Evolutionary conservation across 73 alveolate genomes (phyloP).

Genomic region (Paramecium caudatum): DNA sequence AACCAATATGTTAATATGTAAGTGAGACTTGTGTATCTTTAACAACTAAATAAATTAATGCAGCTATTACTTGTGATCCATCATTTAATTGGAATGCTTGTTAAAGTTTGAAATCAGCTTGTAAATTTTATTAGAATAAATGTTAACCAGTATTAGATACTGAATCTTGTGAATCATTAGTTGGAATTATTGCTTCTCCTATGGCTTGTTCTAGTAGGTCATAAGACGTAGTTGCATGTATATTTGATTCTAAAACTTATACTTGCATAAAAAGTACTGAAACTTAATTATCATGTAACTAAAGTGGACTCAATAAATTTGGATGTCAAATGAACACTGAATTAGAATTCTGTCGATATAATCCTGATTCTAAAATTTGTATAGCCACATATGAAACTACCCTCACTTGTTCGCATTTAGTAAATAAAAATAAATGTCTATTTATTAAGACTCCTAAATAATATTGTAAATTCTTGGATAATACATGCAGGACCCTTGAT

Average conservation of each 20-base stretch:
- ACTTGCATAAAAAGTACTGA: neutral
- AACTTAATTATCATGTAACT: neutral
- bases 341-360: neutral
- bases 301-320: neutral
- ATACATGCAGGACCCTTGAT: neutral
- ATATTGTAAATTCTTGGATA: constrained; percentile 29
- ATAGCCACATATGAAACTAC: neutral
- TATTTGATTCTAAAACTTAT: neutral
- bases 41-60: neutral
- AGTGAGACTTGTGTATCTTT: neutral
- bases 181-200: constrained; percentile 12
- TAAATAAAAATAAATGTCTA: constrained; percentile 6
- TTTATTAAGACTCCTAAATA: constrained; percentile 11
- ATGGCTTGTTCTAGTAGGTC: neutral
- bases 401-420: neutral
- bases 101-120: neutral
- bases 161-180: constrained; percentile 15
- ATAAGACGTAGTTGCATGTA: neutral
- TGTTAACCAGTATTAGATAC: constrained; percentile 24
- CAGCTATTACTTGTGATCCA: neutral
- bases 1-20: neutral
- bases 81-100: neutral
- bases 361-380: neutral
- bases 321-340: constrained; percentile 24
- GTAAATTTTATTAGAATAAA: neutral